Evolutionary conservation across 1,284 basidiomycete species (phyloP).

Genomic region (Binderoboletus segoi): DNA sequence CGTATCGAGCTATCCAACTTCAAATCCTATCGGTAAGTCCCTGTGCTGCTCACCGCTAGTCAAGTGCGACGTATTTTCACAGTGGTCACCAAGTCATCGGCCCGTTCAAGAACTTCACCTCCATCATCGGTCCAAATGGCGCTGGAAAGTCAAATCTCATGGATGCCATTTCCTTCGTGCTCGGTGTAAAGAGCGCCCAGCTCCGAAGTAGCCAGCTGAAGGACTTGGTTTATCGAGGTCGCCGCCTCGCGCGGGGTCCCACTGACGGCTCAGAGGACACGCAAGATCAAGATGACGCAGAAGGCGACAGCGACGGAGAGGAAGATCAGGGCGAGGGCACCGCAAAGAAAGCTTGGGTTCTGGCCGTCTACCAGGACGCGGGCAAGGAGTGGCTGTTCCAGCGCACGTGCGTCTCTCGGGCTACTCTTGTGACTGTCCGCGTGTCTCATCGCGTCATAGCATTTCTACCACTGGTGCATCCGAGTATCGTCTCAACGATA

Average conservation of each 20-base stretch:
- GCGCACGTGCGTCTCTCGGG: conserved; percentile 67
- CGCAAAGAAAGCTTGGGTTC: conserved; percentile 92
- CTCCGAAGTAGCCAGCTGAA: conserved; percentile 92
- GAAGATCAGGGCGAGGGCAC: conserved; percentile 75
- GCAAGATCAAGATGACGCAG: conserved; percentile 47
- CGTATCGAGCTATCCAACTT: conserved; percentile 90
- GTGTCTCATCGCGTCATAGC: conserved; percentile 43
- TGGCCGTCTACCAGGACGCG: conserved; percentile 85
- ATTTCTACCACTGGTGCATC: conserved; percentile 86
- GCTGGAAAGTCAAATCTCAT: conserved; percentile 99
- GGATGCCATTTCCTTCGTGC: conserved; percentile 99
- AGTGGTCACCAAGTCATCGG: conserved; percentile 87
- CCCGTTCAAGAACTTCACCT: conserved; percentile 92
- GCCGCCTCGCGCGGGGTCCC: conserved; percentile 65
- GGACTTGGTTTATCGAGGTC: conserved; percentile 93
- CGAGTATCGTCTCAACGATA: conserved; percentile 85
- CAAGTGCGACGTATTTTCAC: conserved; percentile 15
- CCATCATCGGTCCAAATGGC: conserved; percentile 98
- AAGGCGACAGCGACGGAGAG: conserved; percentile 50
- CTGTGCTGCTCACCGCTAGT: neutral
- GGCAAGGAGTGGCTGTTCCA: conserved; percentile 86
- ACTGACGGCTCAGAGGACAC: conserved; percentile 53
- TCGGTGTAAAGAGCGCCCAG: conserved; percentile 94
- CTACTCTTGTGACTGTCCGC: neutral
- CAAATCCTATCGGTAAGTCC: conserved; percentile 80